A percentile compares a stretch with the other conserved stretches of the same genome.
Evolutionary conservation across 2,329 filamentous ascomycete species (phyloP).

Genomic region (Botrytis deweyae): DNA sequence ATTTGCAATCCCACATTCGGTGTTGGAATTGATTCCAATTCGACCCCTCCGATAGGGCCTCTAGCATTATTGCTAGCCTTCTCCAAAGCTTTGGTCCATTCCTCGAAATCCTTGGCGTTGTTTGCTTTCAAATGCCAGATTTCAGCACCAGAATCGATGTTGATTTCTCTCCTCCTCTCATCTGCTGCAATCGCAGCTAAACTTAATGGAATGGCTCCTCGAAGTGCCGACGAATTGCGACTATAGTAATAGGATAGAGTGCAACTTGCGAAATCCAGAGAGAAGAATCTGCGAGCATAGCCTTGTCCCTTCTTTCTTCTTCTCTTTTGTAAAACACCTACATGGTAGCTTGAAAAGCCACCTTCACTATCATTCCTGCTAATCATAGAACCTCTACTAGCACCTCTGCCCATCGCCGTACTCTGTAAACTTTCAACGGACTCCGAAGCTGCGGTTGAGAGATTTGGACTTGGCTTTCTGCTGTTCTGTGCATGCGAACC

Average conservation of each 20-base stretch:
- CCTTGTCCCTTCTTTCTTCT: conserved; percentile 91
- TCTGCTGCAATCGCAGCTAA: conserved; percentile 89
- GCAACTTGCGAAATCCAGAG: conserved; percentile 88
- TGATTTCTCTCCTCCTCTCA: conserved; percentile 85
- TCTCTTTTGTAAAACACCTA: conserved; percentile 83
- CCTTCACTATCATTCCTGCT: conserved; percentile 51
- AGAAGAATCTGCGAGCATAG: conserved; percentile 91
- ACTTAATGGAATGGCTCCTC: conserved; percentile 88
- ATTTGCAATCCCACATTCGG: conserved; percentile 38
- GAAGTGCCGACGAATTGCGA: conserved; percentile 84
- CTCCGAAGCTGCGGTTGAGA: conserved; percentile 49
- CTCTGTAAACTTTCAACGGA: conserved; percentile 63
- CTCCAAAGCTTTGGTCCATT: conserved; percentile 85
- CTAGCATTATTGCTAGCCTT: conserved; percentile 69
- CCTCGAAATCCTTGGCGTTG: conserved; percentile 79
- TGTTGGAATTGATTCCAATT: conserved; percentile 38
- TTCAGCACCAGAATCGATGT: conserved; percentile 93
- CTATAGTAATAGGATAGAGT: conserved; percentile 97
- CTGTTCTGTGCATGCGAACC: conserved; percentile 47
- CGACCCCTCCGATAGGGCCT: conserved; percentile 42
- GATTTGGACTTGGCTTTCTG: conserved; percentile 48
- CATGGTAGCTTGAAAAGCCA: conserved; percentile 63
- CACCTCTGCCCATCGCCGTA: conserved; percentile 27
- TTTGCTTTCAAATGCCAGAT: conserved; percentile 90
- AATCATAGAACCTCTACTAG: conserved; percentile 51